Base-by-base conservation (phyloP, 768 basidiomycete species). In the Mycena pura region DNA sequence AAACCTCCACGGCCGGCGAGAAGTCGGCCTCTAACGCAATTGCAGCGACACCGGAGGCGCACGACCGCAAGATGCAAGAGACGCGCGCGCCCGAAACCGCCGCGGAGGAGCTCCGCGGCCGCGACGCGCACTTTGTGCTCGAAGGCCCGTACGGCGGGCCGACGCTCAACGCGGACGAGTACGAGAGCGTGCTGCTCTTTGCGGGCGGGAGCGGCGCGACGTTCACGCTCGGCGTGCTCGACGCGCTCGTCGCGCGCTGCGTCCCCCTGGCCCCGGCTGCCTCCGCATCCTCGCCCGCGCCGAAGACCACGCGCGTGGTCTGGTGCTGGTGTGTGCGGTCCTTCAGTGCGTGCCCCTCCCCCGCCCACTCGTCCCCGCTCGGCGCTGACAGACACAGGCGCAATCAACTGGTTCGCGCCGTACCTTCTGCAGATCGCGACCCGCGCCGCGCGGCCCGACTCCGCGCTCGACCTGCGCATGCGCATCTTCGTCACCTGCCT, bases 111-210 rank as follows among this genome's bases (percentile, higher is more conserved):
- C 39, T 40, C 22, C 46, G 53, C 48, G 31, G 57, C 5, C 49
- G 60, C 19, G 63, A 63, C 2, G 81, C 90, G 1, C 87, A 87
- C 21, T 89, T 94, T 31, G 86, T 93, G 82, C 68, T 96, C 45
- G 93, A 95, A 60, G 95, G 94, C 1, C 93, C 94, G 0, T 95
- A 95, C 67, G 94, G 93, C 3, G 93, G 93, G 0, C 87, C 86
- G 24, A 82, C 84, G 21, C 69, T 93, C 62, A 90, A 93, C 68
- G 75, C 93, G 15, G 87, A 85, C 1, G 74, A 78, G 27, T 90
- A 87, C 59, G 93, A 93, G 72, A 84, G 80, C 15, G 89, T 86
- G 17, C 65, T 95, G 9, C 78, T 96, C 27, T 74, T 95, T 29
- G 88, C 93, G 1, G 95, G 95, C 2, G 95, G 95, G 3, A 88